phyloP scores from a whole-genome alignment of 805 yeast species.

The Blastobotrys muscicola region DNA sequence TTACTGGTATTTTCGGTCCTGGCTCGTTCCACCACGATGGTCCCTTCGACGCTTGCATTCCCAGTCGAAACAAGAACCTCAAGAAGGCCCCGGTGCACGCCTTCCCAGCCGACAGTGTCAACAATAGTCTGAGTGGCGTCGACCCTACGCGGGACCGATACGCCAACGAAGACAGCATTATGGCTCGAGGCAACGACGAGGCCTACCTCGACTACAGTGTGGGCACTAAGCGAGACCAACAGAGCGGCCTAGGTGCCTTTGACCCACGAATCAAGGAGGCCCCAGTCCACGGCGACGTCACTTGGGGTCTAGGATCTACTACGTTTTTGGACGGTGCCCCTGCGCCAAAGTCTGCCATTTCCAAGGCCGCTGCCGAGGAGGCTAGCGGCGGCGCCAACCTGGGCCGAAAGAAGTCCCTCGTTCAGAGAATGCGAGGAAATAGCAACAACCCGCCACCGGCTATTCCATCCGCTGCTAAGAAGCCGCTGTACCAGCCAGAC shows the following conservation, averaged over 20 bases:
- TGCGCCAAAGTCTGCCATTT: slow-evolving; percentile 47
- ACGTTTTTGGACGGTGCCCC: slow-evolving; percentile 96
- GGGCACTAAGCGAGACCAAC: slow-evolving; percentile 9
- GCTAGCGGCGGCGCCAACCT: slow-evolving; percentile 36
- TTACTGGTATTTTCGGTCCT: slow-evolving; percentile 86
- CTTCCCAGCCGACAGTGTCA: slow-evolving; percentile 93
- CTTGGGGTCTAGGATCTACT: slow-evolving; percentile 83
- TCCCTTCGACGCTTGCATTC: slow-evolving; percentile 97
- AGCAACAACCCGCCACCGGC: slow-evolving; percentile 19
- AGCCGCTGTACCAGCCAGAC: no score
- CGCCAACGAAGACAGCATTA: slow-evolving; percentile 57
- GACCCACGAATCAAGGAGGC: slow-evolving; percentile 60
- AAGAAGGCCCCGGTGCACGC: slow-evolving; percentile 87
- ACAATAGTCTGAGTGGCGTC: slow-evolving; percentile 67
- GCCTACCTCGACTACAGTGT: slow-evolving; percentile 31
- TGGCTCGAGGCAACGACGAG: slow-evolving; percentile 56
- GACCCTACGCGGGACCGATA: slow-evolving; percentile 33
- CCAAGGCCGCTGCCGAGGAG: slow-evolving; percentile 20
- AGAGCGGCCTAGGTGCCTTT: slow-evolving; percentile 29
- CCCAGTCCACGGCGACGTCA: slow-evolving; percentile 76
- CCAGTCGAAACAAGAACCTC: slow-evolving; percentile 72
- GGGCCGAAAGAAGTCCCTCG: slow-evolving; percentile 76
- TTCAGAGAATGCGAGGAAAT: slow-evolving; percentile 44
- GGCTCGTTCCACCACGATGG: slow-evolving; percentile 98
- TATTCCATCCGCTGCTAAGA: background rate